Conservation (phyloP, 108 stramenopile genomes). For the Licmophora abbreviata region DNA sequence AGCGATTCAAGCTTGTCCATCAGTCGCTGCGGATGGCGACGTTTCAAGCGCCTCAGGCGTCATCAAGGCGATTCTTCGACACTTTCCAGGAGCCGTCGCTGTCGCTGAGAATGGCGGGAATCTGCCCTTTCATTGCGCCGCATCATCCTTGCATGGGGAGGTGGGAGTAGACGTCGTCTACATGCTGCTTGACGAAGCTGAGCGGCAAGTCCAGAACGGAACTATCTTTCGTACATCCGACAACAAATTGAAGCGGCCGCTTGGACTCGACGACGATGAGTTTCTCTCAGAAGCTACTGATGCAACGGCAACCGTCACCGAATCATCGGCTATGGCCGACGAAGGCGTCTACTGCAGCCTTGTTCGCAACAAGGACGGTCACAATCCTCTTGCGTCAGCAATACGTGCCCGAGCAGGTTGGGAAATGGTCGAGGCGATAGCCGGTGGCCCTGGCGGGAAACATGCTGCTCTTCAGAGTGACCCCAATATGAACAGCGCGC, state of each 20-base stretch:
- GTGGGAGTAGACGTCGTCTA: slow-evolving; percentile 58
- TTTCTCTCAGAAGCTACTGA: slow-evolving; percentile 25
- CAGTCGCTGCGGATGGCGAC: slow-evolving; percentile 13
- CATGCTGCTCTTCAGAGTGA: slow-evolving; percentile 36
- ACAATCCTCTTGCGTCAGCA: slow-evolving; percentile 56
- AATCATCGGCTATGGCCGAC: slow-evolving; percentile 12
- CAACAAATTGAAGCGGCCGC: slow-evolving; percentile 23
- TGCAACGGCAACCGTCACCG: slow-evolving; percentile 14
- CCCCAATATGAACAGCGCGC: slow-evolving; percentile 41
- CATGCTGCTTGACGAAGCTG: slow-evolving; percentile 55
- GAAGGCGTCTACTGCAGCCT: slow-evolving; percentile 29
- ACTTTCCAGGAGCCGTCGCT: slow-evolving; percentile 64
- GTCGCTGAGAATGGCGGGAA: slow-evolving; percentile 78
- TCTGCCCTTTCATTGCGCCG: slow-evolving; percentile 72
- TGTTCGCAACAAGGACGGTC: slow-evolving; percentile 54
- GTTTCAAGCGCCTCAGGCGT: slow-evolving; percentile 10
- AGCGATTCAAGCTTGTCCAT: slow-evolving; percentile 47
- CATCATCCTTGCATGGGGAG: slow-evolving; percentile 45
- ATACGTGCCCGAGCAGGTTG: slow-evolving; percentile 52
- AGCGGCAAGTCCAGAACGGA: slow-evolving; percentile 32
- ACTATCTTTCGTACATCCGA: slow-evolving; percentile 21
- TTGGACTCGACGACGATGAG: slow-evolving; percentile 26
- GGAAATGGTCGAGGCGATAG: slow-evolving; percentile 64
- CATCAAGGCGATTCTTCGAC: slow-evolving; percentile 30
- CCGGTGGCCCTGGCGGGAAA: slow-evolving; percentile 47